phyloP scores from a whole-genome alignment of 306 rosid genomes.

The Betula pendula region DNA sequence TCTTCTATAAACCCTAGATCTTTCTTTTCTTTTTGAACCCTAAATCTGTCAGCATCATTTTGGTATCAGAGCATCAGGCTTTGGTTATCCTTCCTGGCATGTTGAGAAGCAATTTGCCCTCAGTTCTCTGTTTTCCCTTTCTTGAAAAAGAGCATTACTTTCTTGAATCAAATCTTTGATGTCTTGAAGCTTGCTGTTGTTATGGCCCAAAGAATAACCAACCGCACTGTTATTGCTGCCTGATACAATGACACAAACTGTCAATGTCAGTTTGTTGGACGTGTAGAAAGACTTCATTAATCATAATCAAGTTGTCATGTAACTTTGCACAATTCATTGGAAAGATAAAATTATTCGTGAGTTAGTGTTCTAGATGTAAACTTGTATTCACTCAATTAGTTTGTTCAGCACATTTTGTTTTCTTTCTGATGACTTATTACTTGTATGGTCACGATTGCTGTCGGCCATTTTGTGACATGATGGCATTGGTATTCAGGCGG shows the following conservation, averaged over 20 bases:
- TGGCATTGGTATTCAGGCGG: slow-evolving; percentile 66
- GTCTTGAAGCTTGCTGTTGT: too few relatives aligned
- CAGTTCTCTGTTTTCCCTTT: too few relatives aligned
- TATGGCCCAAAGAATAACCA: too few relatives aligned
- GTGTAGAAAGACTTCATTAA: background rate
- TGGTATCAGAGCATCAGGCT: too few relatives aligned
- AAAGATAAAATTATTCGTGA: background rate
- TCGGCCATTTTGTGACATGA: slow-evolving; percentile 25
- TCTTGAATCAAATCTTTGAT: too few relatives aligned
- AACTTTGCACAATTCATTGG: background rate
- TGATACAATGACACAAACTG: background rate
- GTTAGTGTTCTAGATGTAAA: background rate
- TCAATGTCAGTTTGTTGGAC: background rate
- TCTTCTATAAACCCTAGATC: too few relatives aligned
- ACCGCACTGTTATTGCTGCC: background rate
- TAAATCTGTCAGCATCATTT: too few relatives aligned
- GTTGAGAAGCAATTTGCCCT: too few relatives aligned
- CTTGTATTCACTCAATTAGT: background rate
- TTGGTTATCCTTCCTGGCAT: too few relatives aligned
- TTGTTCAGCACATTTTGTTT: background rate
- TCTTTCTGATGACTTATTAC: background rate
- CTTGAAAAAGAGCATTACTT: too few relatives aligned
- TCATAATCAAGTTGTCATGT: background rate
- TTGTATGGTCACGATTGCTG: slow-evolving; percentile 12
- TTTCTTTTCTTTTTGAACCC: too few relatives aligned